Percentiles rank a stretch among this genome's conserved stretches.
Conservation (phyloP, 192 early-diverging fungal genomes). For the Coemansia sp. region DNA sequence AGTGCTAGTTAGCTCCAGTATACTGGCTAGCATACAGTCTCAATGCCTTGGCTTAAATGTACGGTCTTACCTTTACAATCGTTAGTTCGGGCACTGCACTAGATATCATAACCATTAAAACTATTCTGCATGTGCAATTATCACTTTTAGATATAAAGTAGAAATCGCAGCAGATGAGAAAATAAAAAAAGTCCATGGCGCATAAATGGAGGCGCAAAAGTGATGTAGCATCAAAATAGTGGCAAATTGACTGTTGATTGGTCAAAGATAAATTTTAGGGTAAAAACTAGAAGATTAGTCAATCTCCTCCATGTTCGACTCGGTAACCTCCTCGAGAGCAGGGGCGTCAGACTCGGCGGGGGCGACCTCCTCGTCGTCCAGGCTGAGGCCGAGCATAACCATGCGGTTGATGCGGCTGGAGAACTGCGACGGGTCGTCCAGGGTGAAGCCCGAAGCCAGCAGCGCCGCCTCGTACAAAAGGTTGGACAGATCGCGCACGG, state of each 20-base stretch:
- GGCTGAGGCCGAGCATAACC: slow-evolving; percentile 96
- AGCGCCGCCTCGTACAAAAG: slow-evolving; percentile 95
- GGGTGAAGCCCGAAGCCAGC: slow-evolving; percentile 94
- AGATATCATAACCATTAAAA: neutral
- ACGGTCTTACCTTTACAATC: slow-evolving; percentile 18
- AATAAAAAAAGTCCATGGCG: neutral
- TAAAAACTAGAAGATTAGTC: slow-evolving; percentile 51
- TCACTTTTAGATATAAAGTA: neutral
- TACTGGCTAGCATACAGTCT: neutral
- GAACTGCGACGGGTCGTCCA: slow-evolving; percentile 94
- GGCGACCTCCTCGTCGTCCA: slow-evolving; percentile 62
- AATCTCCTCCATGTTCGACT: slow-evolving; percentile 71
- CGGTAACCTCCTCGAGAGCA: slow-evolving; percentile 56
- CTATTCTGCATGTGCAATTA: neutral
- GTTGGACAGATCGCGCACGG: slow-evolving; percentile 94
- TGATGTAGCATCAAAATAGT: neutral
- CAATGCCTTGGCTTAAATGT: neutral
- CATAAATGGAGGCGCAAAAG: neutral
- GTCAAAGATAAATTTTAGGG: neutral
- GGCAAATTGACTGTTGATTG: neutral
- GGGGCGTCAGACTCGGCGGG: slow-evolving; percentile 53
- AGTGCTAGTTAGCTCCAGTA: neutral
- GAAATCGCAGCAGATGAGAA: neutral
- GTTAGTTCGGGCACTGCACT: slow-evolving; percentile 1
- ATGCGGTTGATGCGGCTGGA: slow-evolving; percentile 97